phyloP scores from a whole-genome alignment of 345 rosid species.

The Melaleuca quinquenervia region DNA sequence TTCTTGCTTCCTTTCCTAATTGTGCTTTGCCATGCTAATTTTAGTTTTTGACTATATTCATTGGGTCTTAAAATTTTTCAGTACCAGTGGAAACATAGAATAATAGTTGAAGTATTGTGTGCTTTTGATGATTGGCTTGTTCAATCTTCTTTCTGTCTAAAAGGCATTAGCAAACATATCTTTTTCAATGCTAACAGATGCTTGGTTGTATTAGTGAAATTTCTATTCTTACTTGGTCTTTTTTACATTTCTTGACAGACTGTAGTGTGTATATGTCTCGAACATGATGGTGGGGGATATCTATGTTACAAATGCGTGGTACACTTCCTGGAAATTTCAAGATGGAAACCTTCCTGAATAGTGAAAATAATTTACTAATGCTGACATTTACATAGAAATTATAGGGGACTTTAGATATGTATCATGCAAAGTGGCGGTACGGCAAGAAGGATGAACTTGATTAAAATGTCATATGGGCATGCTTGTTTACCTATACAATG shows the following conservation, averaged over 20 bases:
- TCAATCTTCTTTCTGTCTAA: background rate
- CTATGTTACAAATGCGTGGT: background rate
- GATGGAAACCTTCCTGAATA: background rate
- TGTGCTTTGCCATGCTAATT: background rate
- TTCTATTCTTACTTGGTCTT: background rate
- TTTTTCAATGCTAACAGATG: background rate
- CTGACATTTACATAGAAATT: background rate
- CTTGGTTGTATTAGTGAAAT: background rate
- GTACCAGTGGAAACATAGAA: background rate
- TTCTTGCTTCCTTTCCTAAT: background rate
- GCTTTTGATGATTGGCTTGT: background rate
- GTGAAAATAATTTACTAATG: background rate
- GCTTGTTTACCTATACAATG: background rate
- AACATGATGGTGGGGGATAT: background rate
- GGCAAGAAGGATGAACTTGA: background rate
- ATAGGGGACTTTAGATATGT: background rate
- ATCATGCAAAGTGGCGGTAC: background rate
- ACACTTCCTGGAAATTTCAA: background rate
- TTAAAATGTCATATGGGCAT: background rate
- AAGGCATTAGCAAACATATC: background rate
- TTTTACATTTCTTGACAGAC: background rate
- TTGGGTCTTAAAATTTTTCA: background rate
- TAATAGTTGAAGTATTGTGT: background rate
- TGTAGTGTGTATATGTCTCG: background rate
- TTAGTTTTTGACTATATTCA: background rate